Base-by-base conservation (phyloP, 257 asterid species). In the Jasminum sambac region DNA sequence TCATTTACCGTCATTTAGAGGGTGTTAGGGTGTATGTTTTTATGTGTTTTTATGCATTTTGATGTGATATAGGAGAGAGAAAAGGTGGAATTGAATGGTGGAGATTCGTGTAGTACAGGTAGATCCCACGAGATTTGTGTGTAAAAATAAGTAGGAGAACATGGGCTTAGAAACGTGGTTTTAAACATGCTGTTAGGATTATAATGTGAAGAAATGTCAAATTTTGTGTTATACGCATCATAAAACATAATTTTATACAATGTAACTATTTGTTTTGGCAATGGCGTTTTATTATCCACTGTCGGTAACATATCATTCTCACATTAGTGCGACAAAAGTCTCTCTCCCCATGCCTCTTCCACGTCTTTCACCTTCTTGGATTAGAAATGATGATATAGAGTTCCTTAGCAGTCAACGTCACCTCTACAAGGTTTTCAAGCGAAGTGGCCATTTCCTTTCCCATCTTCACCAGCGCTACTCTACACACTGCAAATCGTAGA, bases 371-470 rank as follows among this genome's bases (percentile, higher is more conserved):
- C 63, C 70, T 79, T 41, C 77, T 30, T 55, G 60, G 55, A 65
- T 78, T 19, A 36, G 77, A 77, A 37, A 84, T 77, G 41, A 77
- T 73, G 21, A 72, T 64, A 61, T 63, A 64, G 39, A 88, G 85
- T 69, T 89, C 88, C 74, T 73, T 80, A 7, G 92, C 95, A 13
- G 89, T 85, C 97, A 96, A 87, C 74, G 97, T 89, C 8, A 81
- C 84, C 68, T 79, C 91, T 19, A 71, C 80, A 37, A 90, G 82
- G 66, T 76, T 75, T 71, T 77, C 78, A 9, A 90, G 70, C 30
- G 70, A 66, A 68, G 67, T 11, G 2, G 66, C 76, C 13, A 87
- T 79, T 68, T 84, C 96, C 24, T 84, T 86, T 0, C 73, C 87
- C 8, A 83, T 79, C 66, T 77, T 81, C 81, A 77, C 76, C 78